Base-by-base conservation (phyloP, 805 yeast genomes). In the Suhomyces sp. region DNA sequence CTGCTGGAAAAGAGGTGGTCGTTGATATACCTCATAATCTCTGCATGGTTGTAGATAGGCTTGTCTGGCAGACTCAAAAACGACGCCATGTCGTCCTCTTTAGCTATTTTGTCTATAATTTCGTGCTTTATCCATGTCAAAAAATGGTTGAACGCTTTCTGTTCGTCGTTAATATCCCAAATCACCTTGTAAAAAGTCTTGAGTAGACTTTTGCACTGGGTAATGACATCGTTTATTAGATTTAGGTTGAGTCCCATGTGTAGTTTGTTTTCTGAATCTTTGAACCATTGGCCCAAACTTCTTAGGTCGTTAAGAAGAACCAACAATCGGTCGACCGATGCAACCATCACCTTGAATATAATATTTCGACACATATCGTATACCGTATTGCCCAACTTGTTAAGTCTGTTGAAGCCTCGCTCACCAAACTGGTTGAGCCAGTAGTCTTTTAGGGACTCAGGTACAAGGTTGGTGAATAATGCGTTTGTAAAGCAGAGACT, bases 391-490 rank as follows among this genome's bases (percentile, higher is more conserved):
- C 87, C 85, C 15, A 77, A 48, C 48, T 75, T 77, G 2, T 69
- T 67, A 80, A 89, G 80, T 56, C 81, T 73, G 54, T 79, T 81
- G 17, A 81, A 63, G 25, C 88, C 88, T 54, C 87, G 71, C 54
- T 85, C 90, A 0, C 89, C 91, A 31, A 87, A 69, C 46, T 83
- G 81, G 57, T 85, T 84, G 20, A 80, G 75, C 60, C 87, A 69
- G 83, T 84, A 87, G 51, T 81, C 83, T 53, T 75, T 77, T 1
- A 82, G 68, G 0, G 73, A 65, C 12, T 69, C 73, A 1, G 82
- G 75, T 52, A 84, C 71, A 48, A 80, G 69, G 1, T 87, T 86
- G 0, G 87, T 81, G 3, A 83, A 60, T 2, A 83, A 63, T 20
- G 81, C 58, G 47, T 79, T 80, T 50, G 76, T 75, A 6, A 83